Base-by-base conservation (phyloP, 169 alveolate genomes). In the Cystoisospora suis region DNA sequence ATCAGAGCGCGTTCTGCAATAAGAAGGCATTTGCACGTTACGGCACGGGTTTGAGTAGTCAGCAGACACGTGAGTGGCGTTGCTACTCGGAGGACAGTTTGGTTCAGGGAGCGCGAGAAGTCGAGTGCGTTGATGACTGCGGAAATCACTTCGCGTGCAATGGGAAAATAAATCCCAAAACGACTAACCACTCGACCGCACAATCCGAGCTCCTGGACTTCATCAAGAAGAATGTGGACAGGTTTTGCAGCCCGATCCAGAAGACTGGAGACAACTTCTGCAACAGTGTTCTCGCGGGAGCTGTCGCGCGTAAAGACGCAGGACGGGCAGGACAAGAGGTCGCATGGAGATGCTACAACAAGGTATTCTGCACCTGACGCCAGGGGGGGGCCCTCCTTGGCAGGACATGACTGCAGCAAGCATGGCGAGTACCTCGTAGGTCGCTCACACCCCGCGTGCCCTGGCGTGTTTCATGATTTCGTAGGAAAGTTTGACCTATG, bases 281-380 rank as follows among this genome's bases (percentile, higher is more conserved):
- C 42, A 20, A 65, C 20, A 44, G 77, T 17, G 77, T n/a, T 1
- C 42, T 12, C 7, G 42, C 42, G 15, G 42, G n/a, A 20, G 3
- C 77, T 3, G 77, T 65, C 77, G 77, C 77, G 45, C 77, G 77
- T 23, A 65, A 65, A 65, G 77, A 58, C 72, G 15, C 72, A 1
- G 72, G 72, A 29, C 23, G 40, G 45, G 1, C 77, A 4, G n/a
- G 27, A 32, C 77, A 65, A 20, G 77, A 6, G 77, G 34, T 32
- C 12, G 5, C 1, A 44, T 65, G 77, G 77, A 36, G 77, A 12
- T 65, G 77, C 77, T 65, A 65, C 12, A 4, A n/a, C 20, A 65
- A 65, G 44, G 77, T 65, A n/a, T n/a, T n/a, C n/a, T n/a, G n/a
- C n/a, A n/a, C n/a, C n/a, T n/a, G n/a, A n/a, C n/a, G n/a, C n/a